Base-by-base conservation (phyloP, 179 eudicot species). In the Pouteria campechiana region DNA sequence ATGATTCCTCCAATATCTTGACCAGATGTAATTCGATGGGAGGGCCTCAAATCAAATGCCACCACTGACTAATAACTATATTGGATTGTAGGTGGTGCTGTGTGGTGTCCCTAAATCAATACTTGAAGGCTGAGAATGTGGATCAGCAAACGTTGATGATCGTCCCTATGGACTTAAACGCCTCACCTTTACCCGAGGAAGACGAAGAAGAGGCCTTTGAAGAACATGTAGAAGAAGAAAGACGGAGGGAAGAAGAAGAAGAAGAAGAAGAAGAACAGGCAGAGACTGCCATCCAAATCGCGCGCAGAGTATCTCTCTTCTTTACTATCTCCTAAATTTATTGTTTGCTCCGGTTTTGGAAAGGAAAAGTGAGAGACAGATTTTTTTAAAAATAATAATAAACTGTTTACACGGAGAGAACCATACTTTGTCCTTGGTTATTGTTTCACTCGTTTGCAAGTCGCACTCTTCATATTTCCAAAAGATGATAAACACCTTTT, bases 151-250 rank as follows among this genome's bases (percentile, higher is more conserved):
- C 48, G 40, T 62, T 45, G 57, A 48, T 62, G 53, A 48, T 56
- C 42, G 50, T 48, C 52, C 60, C 59, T 53, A 73, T 73, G 79
- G 79, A 73, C 46, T 60, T 73, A 42, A 73, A 73, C 68, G 79
- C 52, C 29, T 60, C 63, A 19, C 79, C 79, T 8, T 55, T 46
- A 32, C 74, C 73, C 11, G 78, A 73, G 46, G 96, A 86, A 6
- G 96, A 86, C 15, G n/a, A n/a, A n/a, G 96, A 86, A 9, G 85
- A 69, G 52, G 50, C 41, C 30, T 77, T 51, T 46, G 85, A 56
- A 33, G 64, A 60, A 39, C 69, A 64, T 27, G 53, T 66, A 1
- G 77, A 48, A 53, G 88, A 75, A 60, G 61, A 66, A 40, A 48
- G 40, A 8, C 61, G 57, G 6, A 75, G 25, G 57, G 58, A 35